Evolutionary conservation across 495 filamentous ascomycete species (phyloP), one percentile per base, ranked within the genome.

Genomic region (Penicillium lagena): DNA sequence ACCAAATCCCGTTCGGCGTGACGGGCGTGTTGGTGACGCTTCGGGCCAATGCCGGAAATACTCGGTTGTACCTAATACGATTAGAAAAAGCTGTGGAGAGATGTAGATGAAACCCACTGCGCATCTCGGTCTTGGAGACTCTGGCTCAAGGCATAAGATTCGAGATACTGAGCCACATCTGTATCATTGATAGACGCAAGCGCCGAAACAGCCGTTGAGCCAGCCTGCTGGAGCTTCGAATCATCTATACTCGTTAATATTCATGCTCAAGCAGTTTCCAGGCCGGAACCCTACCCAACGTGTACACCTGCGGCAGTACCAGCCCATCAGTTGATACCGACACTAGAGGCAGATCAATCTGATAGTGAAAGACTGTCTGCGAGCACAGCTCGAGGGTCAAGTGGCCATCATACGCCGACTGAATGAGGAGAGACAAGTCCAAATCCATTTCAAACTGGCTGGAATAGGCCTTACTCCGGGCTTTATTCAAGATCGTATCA

Each of bases 401-500:
- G 42, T 79, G 76, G 2, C 72, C 71, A 50, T 79, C 75, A 43
- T 78, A 62, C 1, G 74, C 73, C 1, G 65, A 63, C 7, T 40
- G 35, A n/a, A 76, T 50, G 6, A 73, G 55, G 7, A 57, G 42
- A 17, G 52, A 48, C 12, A 79, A 57, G 8, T 69, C 68, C 8
- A 67, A 36, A 17, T 77, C 72, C 49, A 78, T 76, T 6, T 79
- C 70, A 43, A 68, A 78, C 47, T 79, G 74, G 38, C 61, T 75
- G 12, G 46, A 54, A 45, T 66, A 79, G 10, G 41, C 49, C 8
- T 51, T 46, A 14, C 30, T 49, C n/a, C 46, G 52, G 28, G 74
- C 65, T 12, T 69, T 60, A n/a, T 58, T 41, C 40, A 69, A 45
- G 14, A 82, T 70, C 2, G 45, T 29, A 30, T 68, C 62, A 15